Evolutionary conservation across 1,284 basidiomycete genomes (phyloP).

Genomic region (Heimioporus punctisporus): DNA sequence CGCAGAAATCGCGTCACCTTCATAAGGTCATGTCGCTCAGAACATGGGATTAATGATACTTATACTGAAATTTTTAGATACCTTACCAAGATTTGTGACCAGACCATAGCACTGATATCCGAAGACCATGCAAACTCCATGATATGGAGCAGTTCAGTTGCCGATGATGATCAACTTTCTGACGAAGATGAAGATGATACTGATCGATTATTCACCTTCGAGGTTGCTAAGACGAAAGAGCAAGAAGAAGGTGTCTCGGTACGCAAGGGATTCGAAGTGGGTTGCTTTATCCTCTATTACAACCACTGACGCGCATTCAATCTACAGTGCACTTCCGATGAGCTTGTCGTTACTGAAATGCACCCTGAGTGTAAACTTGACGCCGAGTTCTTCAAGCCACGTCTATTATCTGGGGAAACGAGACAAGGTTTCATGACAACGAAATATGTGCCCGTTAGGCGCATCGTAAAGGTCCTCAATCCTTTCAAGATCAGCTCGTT

Average conservation of each 20-base stretch:
- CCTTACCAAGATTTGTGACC: conserved; percentile 57
- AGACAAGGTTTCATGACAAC: conserved; percentile 35
- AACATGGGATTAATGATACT: not conserved
- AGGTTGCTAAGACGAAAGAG: conserved; percentile 58
- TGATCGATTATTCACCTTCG: conserved; percentile 55
- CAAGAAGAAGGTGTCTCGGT: conserved; percentile 53
- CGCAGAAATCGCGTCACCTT: conserved; percentile 58
- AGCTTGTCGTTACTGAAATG: conserved; percentile 8
- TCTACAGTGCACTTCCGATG: conserved; percentile 19
- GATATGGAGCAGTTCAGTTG: conserved; percentile 39
- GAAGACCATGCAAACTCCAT: conserved; percentile 43
- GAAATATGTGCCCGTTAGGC: conserved; percentile 24
- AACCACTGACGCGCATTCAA: not conserved
- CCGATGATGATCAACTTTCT: conserved; percentile 29
- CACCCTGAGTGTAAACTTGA: conserved; percentile 26
- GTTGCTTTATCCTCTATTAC: not conserved
- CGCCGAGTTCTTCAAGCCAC: conserved; percentile 26
- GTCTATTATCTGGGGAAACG: conserved; percentile 36
- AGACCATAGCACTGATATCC: conserved; percentile 51
- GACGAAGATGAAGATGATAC: conserved; percentile 39
- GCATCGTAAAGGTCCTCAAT: conserved; percentile 3
- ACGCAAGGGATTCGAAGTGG: conserved; percentile 44
- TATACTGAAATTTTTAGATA: conserved; percentile 37
- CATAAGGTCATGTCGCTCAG: conserved; percentile 46
- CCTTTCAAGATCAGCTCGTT: conserved; percentile 9